Evolutionary conservation across 495 filamentous ascomycete species (phyloP), one percentile per base, ranked within the genome.

Genomic region (Usnea hakonensis): DNA sequence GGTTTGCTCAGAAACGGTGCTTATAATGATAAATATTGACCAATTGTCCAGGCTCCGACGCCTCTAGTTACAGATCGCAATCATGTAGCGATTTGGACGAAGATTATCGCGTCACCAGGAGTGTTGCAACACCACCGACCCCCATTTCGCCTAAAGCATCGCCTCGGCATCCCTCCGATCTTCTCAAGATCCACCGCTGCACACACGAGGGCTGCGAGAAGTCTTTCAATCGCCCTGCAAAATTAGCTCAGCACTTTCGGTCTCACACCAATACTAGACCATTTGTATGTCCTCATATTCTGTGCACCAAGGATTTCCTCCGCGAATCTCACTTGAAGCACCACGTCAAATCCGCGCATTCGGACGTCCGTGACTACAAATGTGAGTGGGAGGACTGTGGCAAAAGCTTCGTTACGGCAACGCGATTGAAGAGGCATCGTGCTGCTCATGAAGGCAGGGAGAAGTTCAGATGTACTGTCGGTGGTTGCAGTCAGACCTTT

Each of bases 201-300:
- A 80, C 83, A 5, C 83, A 82, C 65, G 79, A 84, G 21, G 83
- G 80, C 41, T 96, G 91, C 70, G 70, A 73, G 30, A 92, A 91
- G 73, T 83, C 85, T n/a, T 96, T 91, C 82, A 93, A 94, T 72
- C 85, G 91, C 1, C 90, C 89, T 3, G 85, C 83, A n/a, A 83
- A 88, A 38, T 81, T 96, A 3, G 78, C 84, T n/a, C 82, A 88
- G 50, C 91, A 96, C 68, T 68, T 90, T 4, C 78, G 88, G 48
- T 88, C 87, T 4, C 91, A 96, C 71, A 90, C 83, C 46, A 88
- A 89, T 65, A 89, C 91, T 66, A 82, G 91, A 11, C 79, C 88
- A 8, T 90, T 84, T 70, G 71, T 76, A 32, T 98, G 94, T 70
- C 75, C 81, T 3, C 78, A 85, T 60, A 69, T 76, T 0, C 83